phyloP scores from a whole-genome alignment of 2,329 filamentous ascomycete species.

The Fusarium musae region DNA sequence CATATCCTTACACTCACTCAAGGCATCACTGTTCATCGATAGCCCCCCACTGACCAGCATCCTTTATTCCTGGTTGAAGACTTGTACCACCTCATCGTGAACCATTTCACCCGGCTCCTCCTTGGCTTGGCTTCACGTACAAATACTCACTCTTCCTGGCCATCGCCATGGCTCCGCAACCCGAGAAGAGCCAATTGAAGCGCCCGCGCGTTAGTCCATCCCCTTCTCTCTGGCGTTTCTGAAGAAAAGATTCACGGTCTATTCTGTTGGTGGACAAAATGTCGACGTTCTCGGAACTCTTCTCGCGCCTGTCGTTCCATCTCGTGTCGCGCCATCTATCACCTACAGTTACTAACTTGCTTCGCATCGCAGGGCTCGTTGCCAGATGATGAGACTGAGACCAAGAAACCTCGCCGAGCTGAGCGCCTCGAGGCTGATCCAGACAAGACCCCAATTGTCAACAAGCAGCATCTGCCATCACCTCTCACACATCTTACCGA shows the following conservation, averaged over 20 bases:
- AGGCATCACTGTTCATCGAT: constrained; percentile 38
- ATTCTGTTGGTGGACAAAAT: constrained; percentile 6
- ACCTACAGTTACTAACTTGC: constrained; percentile 37
- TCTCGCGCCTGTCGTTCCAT: constrained; percentile 15
- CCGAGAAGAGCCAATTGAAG: constrained; percentile 87
- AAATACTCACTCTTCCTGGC: constrained; percentile 26
- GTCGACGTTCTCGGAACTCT: not conserved
- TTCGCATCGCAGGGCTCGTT: constrained; percentile 67
- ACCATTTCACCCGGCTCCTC: constrained; percentile 25
- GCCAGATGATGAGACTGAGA: constrained; percentile 71
- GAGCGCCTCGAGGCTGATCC: constrained; percentile 72
- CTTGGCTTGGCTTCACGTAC: constrained; percentile 33
- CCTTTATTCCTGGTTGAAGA: not conserved
- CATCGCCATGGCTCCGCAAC: constrained; percentile 65
- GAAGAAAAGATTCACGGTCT: not conserved
- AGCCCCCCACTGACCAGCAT: constrained; percentile 26
- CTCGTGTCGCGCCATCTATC: constrained; percentile 18
- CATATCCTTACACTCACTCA: not conserved
- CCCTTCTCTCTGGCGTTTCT: constrained; percentile 9
- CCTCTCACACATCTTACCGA: constrained; percentile 75
- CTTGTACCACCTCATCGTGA: constrained; percentile 21
- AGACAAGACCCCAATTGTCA: constrained; percentile 68
- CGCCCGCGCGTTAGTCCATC: constrained; percentile 73
- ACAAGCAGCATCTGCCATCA: constrained; percentile 79
- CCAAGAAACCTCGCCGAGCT: constrained; percentile 87